Base-by-base conservation (phyloP, 495 filamentous ascomycete genomes). In the Hypoxylon rickii region DNA sequence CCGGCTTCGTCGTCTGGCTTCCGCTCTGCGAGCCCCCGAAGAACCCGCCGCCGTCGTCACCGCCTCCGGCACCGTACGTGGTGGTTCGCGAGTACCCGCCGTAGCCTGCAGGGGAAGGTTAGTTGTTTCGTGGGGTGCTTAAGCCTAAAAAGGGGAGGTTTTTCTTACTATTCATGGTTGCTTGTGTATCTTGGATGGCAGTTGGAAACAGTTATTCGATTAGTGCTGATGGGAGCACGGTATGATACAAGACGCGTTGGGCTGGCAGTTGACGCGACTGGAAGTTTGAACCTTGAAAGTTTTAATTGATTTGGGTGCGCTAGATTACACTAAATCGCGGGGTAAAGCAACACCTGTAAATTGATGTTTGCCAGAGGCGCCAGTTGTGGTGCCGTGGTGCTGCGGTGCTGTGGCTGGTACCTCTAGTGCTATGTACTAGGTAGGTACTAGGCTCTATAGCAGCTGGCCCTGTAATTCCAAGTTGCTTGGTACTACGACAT, bases 41-140 rank as follows among this genome's bases (percentile, higher is more conserved):
- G 65, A 75, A 77, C 19, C 76, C 75, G 52, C 77, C 77, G 50
- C 69, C 73, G 59, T 76, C 75, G 10, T 75, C 70, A 51, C 68
- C 71, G 56, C 70, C 75, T 21, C 61, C 54, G 38, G 60, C 66
- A 48, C 69, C 71, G 55, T 78, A 76, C 3, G 11, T 3, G 55
- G 61, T 54, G 7, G 71, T 73, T 52, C 55, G 58, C 32, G 62
- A 20, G 64, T 72, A 79, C 38, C 70, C 70, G 49, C 70, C 71
- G 74, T 74, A 75, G 49, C 68, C 66, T 71, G 67, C 55, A 67
- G 3, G 2, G 15, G 24, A 7, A n/a, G n/a, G n/a, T n/a, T n/a
- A 29, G 24, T 29, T 29, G 24, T 29, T 4, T 29, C 20, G 16
- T 12, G 24, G 15, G 18, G 21, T 29, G n/a, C 13, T n/a, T 29